Base-by-base conservation (phyloP, 164 flowering plant species). In the Kalanchoe fedtschenkoi region DNA sequence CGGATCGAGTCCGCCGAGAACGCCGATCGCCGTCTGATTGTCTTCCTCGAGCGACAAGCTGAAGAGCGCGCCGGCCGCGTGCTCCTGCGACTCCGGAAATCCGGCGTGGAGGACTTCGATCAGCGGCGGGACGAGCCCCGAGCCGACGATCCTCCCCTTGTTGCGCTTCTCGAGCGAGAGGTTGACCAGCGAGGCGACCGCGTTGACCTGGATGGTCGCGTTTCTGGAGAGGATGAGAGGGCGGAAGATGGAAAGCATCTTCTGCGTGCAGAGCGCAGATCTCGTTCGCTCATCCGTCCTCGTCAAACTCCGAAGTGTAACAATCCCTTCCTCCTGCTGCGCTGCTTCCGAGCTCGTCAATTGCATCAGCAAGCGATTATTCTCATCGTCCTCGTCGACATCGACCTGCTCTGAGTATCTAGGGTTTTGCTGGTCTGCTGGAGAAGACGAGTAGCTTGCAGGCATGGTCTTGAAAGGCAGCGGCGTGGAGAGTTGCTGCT, bases 51-150 rank as follows among this genome's bases (percentile, higher is more conserved):
- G 68, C 0, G 97, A 78, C 21, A 95, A 73, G 62, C 96, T 88
- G 74, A 95, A 95, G 10, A 95, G 67, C 5, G 95, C 97, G 0
- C 99, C 99, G 5, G 95, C 91, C 0, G 92, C 97, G 74, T 92
- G 98, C 62, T 93, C 98, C 69, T 81, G 91, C 29, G 96, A 58
- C 55, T 93, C 98, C 0, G 65, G 24, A 32, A 47, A 78, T 16
- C 96, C 96, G 0, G 82, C 81, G 35, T 77, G 80, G 53, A 93
- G 67, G n/a, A 74, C 76, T 28, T 86, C 90, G 35, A 93, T 75
- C 63, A 93, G 64, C 1, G 70, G 66, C 4, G 96, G 96, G 10
- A 93, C 81, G 30, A 82, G 74, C 19, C 97, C 98, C 13, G 92
- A 77, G 63, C 98, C 78, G 19, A 93, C 89, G 62, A 93, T 90